Base-by-base conservation (phyloP, 129 eudicot genomes). In the Tagetes erecta region DNA sequence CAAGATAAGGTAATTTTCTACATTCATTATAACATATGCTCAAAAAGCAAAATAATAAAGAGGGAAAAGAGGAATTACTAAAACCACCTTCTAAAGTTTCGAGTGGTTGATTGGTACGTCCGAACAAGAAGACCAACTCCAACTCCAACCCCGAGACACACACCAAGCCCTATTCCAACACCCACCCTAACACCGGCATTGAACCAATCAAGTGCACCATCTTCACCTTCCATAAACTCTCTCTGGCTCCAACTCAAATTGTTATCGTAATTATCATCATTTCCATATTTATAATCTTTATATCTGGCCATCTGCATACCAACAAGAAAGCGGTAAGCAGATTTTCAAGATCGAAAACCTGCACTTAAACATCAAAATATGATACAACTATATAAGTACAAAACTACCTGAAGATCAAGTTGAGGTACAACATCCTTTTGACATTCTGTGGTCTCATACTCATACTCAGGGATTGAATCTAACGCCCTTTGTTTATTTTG, bases 101-200 rank as follows among this genome's bases (percentile, higher is more conserved):
- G 75, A 30, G 89, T 80, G 27, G 97, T 87, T 57, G 91, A 74
- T 53, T 85, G 89, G 77, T 92, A 92, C 1, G 96, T 87, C 3
- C 92, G 94, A 40, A 82, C 91, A 62, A 92, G 80, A 73, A 92
- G 82, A 60, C 97, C 97, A 59, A 88, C 96, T 79, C 97, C 97
- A 1, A 91, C 71, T 34, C 97, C 97, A 3, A 88, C 80, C 13
- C 97, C 97, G 6, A 91, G 80, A 76, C 97, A 91, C 72, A 91
- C 82, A 68, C 97, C 97, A 45, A 91, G 96, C 55, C 97, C 97
- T 30, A 91, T 83, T 13, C 97, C 97, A 56, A 91, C 96, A 56
- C 97, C 97, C 4, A 91, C 97, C 75, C 97, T 77, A 4, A 91
- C 96, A 34, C 97, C 97, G 52, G 97, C 96, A 13, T 89, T 89